phyloP scores from a whole-genome alignment of 2,329 filamentous ascomycete genomes.

The Tricladium varicosporioides region DNA sequence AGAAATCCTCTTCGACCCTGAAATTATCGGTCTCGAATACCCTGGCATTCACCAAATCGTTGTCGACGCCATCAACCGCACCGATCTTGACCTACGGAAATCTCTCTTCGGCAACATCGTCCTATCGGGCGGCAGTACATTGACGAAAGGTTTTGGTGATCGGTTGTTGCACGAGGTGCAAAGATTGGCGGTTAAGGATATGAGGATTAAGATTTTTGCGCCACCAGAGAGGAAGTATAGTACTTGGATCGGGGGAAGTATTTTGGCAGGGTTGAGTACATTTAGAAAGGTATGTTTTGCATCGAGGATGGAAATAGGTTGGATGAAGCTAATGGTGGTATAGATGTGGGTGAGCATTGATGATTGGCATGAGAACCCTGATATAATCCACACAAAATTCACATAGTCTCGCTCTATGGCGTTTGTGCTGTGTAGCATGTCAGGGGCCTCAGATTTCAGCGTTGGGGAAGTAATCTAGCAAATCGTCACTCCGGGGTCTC shows the following conservation, averaged over 20 bases:
- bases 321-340: slow-evolving; percentile 1
- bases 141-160: slow-evolving; percentile 97
- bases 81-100: slow-evolving; percentile 93
- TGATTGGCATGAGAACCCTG: slow-evolving; percentile 99
- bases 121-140: slow-evolving; percentile 88
- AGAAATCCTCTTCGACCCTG: slow-evolving; percentile 96
- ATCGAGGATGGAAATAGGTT: neutral
- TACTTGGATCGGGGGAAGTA: slow-evolving; percentile 98
- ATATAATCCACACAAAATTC: slow-evolving; percentile 98
- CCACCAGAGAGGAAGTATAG: slow-evolving; percentile 97
- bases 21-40: slow-evolving; percentile 95
- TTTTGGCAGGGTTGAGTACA: slow-evolving; percentile 92
- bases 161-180: slow-evolving; percentile 89
- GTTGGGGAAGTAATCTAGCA: neutral
- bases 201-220: slow-evolving; percentile 99
- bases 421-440: too few relatives aligned
- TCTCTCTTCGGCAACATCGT: slow-evolving; percentile 95
- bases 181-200: slow-evolving; percentile 92
- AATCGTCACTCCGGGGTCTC: neutral
- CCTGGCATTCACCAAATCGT: slow-evolving; percentile 97
- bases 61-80: slow-evolving; percentile 91
- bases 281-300: slow-evolving; percentile 80
- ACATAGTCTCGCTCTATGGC: slow-evolving; percentile 48
- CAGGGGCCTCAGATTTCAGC: too few relatives aligned
- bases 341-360: slow-evolving; percentile 99